Evolutionary conservation across 2,329 filamentous ascomycete genomes (phyloP).

Genomic region (Polytolypa hystricis): DNA sequence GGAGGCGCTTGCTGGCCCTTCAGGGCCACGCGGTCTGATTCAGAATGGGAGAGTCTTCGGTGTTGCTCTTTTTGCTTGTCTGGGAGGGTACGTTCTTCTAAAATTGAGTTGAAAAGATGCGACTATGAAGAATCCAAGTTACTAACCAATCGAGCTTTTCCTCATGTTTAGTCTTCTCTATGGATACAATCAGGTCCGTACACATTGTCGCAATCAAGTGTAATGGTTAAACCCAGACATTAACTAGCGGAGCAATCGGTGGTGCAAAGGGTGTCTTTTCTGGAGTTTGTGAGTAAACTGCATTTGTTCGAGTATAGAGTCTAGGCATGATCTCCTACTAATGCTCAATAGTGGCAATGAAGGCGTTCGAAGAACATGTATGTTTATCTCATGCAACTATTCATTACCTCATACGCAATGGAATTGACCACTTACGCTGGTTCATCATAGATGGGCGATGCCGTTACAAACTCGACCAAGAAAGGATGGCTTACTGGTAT

Average conservation of each 20-base stretch:
- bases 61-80: conserved; percentile 52
- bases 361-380: conserved; percentile 8
- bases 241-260: no score
- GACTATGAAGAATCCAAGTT: no score
- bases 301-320: no score
- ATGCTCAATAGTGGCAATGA: conserved; percentile 11
- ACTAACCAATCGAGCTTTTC: no score
- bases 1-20: conserved; percentile 43
- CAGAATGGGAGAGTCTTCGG: conserved; percentile 52
- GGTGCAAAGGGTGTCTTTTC: conserved; percentile 13
- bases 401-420: background rate
- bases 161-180: conserved; percentile 32
- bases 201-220: no score
- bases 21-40: conserved; percentile 42
- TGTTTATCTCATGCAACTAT: background rate
- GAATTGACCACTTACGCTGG: no score
- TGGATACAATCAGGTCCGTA: conserved; percentile 19
- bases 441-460: conserved; percentile 19
- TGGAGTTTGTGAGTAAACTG: conserved; percentile 9
- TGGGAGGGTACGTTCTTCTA: conserved; percentile 41
- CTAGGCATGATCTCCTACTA: no score
- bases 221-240: no score
- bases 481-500: conserved; percentile 20
- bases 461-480: conserved; percentile 14
- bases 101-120: no score